Evolutionary conservation across 2,329 filamentous ascomycete genomes (phyloP), one percentile per base, ranked within the genome.

Genomic region (Cryphonectria nitschkei): DNA sequence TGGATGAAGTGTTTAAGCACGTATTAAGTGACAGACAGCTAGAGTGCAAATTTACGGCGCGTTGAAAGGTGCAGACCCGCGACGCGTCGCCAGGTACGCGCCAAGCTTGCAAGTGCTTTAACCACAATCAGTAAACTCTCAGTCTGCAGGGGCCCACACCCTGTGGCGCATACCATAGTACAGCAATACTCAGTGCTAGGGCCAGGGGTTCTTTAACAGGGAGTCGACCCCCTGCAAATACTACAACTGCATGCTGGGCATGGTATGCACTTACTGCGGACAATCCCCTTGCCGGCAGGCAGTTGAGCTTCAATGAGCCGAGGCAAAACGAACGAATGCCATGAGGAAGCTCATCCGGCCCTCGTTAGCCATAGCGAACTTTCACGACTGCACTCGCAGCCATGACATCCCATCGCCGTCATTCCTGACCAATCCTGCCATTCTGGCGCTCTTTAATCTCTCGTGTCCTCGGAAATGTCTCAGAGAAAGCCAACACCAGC

Each of bases 401-500:
- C 22, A 32, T 52, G 39, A 43, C 37, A 14, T 50, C 39, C 37
- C 50, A 22, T 52, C 26, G 3, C 13, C 11, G 14, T n/a, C 3
- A 1, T 61, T 39, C 14, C 41, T 39, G 41, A 62, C 22, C 22
- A 19, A 8, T 9, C 37, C 22, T 39, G 52, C 50, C 37, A n/a
- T 32, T n/a, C 8, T 7, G n/a, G 32, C 29, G 39, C 37, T 58
- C 4, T n/a, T n/a, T 2, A 22, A 43, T 9, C 34, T 4, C 46
- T 46, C 11, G 16, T 63, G 64, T 68, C 67, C 29, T 70, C 68
- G 58, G 60, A 39, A 64, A 74, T 85, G 83, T 77, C 81, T 75
- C 71, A 70, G 69, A 62, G 69, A 39, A 73, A 73, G 76, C 87
- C 92, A 60, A 90, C 91, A 46, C 87, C 92, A 73, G 94, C 94